Evolutionary conservation across 345 rosid species (phyloP).

Genomic region (Psidium guajava): DNA sequence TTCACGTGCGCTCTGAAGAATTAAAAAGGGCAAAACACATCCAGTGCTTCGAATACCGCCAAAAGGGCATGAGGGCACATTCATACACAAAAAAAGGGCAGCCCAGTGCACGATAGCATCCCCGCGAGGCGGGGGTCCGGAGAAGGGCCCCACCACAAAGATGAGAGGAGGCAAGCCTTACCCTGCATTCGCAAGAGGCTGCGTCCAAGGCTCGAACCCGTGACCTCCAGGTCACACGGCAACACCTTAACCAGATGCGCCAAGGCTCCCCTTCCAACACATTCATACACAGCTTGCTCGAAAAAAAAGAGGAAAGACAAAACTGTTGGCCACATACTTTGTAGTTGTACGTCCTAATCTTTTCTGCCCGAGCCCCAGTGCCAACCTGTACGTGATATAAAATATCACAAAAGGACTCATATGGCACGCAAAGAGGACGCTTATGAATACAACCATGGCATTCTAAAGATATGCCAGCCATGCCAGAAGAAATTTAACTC

Average conservation of each 20-base stretch:
- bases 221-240: too few relatives aligned
- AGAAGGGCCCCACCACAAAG: too few relatives aligned
- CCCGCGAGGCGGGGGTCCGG: too few relatives aligned
- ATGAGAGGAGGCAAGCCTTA: too few relatives aligned
- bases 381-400: constrained; percentile 48
- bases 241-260: too few relatives aligned
- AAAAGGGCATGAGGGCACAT: background rate
- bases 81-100: too few relatives aligned
- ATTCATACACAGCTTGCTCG: background rate
- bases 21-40: background rate
- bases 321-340: constrained; percentile 33
- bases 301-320: background rate
- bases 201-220: too few relatives aligned
- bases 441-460: background rate
- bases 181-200: too few relatives aligned
- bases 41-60: background rate
- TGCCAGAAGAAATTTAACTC: background rate
- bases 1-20: background rate
- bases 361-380: constrained; percentile 90
- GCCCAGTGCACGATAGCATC: too few relatives aligned
- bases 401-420: background rate
- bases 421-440: background rate
- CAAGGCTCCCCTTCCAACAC: too few relatives aligned
- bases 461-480: background rate
- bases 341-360: constrained; percentile 87